Conservation (phyloP, 257 asterid species). For the Solanum chiquidenum region DNA sequence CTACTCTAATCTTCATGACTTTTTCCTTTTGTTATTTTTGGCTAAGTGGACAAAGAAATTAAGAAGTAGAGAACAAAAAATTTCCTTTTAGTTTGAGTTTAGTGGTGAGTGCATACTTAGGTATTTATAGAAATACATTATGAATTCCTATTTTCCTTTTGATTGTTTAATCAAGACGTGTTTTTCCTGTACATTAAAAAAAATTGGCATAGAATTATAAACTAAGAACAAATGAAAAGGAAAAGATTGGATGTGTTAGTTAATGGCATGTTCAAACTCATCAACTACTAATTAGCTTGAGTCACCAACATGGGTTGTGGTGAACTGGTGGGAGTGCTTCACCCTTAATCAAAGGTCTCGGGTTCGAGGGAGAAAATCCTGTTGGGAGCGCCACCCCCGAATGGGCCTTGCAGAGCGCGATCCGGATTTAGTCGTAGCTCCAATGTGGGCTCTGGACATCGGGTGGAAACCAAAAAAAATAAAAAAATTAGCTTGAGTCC, state of each 20-base stretch:
- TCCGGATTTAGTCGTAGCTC: too few relatives aligned
- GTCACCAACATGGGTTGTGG: too few relatives aligned
- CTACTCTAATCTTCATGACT: constrained; percentile 41
- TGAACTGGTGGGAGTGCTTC: too few relatives aligned
- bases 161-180: neutral
- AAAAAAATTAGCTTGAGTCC: neutral
- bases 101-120: neutral
- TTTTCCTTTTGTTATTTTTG: neutral
- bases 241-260: neutral
- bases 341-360: too few relatives aligned
- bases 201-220: neutral
- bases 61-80: neutral
- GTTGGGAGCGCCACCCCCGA: too few relatives aligned
- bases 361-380: too few relatives aligned
- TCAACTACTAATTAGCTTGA: neutral
- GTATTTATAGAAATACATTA: neutral
- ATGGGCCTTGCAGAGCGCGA: too few relatives aligned
- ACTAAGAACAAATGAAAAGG: neutral
- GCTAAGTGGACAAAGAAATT: neutral
- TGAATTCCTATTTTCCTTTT: too few relatives aligned
- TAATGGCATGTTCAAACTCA: neutral
- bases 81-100: neutral
- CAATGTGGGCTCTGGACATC: too few relatives aligned
- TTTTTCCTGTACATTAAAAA: neutral
- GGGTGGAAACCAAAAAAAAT: too few relatives aligned